phyloP scores from a whole-genome alignment of 2,329 filamentous ascomycete genomes.

The Fusarium compactum region DNA sequence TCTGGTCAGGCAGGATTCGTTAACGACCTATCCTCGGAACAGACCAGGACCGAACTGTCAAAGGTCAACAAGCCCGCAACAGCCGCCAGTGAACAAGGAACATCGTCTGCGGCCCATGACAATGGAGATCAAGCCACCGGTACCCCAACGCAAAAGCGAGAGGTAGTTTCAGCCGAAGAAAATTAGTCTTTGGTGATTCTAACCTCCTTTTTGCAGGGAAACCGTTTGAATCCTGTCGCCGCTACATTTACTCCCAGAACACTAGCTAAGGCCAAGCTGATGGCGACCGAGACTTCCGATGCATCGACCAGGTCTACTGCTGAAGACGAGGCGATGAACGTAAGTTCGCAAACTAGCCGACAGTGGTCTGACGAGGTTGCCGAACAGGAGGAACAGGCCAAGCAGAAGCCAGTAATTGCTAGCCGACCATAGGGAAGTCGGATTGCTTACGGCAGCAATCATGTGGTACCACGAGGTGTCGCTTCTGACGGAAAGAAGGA shows the following conservation, averaged over 20 bases:
- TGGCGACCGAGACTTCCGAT: constrained; percentile 27
- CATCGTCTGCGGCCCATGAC: constrained; percentile 36
- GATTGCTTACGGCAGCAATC: neutral
- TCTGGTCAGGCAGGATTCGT: constrained; percentile 47
- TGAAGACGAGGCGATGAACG: constrained; percentile 8
- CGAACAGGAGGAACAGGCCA: constrained; percentile 39
- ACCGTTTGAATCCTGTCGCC: constrained; percentile 67
- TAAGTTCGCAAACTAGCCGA: constrained; percentile 34
- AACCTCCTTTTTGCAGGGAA: constrained; percentile 60
- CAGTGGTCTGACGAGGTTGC: constrained; percentile 51
- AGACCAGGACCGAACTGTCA: constrained; percentile 51
- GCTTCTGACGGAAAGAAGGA: constrained; percentile 29
- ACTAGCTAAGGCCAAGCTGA: constrained; percentile 33
- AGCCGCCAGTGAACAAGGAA: constrained; percentile 40
- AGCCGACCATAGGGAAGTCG: constrained; percentile 24
- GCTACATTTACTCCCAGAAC: constrained; percentile 65
- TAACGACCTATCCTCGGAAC: constrained; percentile 55
- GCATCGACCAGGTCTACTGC: constrained; percentile 23
- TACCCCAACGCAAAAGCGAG: constrained; percentile 57
- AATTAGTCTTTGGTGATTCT: constrained; percentile 54
- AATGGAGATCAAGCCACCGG: constrained; percentile 47
- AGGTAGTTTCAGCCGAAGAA: constrained; percentile 60
- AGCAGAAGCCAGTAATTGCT: constrained; percentile 1
- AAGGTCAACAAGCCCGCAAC: constrained; percentile 50
- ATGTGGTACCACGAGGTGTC: neutral